Percentiles rank a stretch among this genome's conserved stretches.
Evolutionary conservation across 371 early-diverging fungal genomes (phyloP).

Genomic region (Rhizopus delemar): DNA sequence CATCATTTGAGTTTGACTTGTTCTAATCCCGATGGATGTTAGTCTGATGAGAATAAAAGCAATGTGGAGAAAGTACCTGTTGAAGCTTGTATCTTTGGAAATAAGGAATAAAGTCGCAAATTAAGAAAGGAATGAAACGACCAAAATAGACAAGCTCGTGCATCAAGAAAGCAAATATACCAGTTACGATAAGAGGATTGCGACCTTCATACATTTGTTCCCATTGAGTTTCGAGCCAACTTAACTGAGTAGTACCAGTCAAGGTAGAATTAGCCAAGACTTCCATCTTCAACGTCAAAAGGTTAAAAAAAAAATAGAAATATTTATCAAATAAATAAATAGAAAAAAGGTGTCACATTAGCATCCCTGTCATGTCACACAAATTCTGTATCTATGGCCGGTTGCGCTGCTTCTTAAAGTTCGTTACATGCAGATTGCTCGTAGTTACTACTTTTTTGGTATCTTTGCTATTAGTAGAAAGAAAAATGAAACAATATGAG

Average conservation of each 20-base stretch:
- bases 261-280: constrained; percentile 11
- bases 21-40: constrained; percentile 37
- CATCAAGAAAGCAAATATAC: constrained; percentile 67
- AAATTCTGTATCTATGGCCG: too few species aligned
- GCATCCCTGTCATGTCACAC: too few species aligned
- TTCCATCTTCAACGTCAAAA: constrained; percentile 5
- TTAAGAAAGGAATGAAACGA: constrained; percentile 74
- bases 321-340: neutral
- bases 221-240: constrained; percentile 51
- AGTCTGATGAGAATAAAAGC: neutral
- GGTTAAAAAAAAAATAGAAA: constrained; percentile 1
- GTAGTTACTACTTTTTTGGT: too few species aligned
- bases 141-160: constrained; percentile 83
- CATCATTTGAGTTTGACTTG: constrained; percentile 65
- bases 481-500: too few species aligned
- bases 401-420: too few species aligned
- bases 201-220: constrained; percentile 69
- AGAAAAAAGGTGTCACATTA: too few species aligned
- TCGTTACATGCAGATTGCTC: too few species aligned
- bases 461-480: too few species aligned
- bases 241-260: constrained; percentile 13
- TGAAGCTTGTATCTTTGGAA: constrained; percentile 87
- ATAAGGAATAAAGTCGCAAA: constrained; percentile 72
- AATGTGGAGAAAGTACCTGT: constrained; percentile 37
- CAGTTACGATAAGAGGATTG: constrained; percentile 70